Evolutionary conservation across 2,329 filamentous ascomycete genomes (phyloP), one percentile per base, ranked within the genome.

Genomic region (Penicillium sp.): DNA sequence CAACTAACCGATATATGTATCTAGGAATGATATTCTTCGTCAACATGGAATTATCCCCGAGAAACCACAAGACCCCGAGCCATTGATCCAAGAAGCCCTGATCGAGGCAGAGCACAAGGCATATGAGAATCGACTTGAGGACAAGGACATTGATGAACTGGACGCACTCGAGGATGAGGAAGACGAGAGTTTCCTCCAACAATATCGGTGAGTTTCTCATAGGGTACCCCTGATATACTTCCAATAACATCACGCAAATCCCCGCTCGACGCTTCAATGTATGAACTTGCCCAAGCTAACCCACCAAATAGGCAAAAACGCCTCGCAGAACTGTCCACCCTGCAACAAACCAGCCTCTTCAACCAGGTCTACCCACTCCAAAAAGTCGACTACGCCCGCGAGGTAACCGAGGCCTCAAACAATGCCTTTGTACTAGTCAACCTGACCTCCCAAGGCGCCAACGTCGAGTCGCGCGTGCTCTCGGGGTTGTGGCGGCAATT

Each of bases 21-120:
- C 50, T 59, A 96, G 91, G 91, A 98, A 98, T 70, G 93, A 98
- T 61, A 98, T 98, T 65, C 84, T 98, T 50, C 88, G 93, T 61
- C 95, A 95, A 71, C 90, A 98, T 76, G 89, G 90, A 58, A 80
- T 98, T 59, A 97, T 98, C 54, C 93, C 93, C n/a, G 91, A 97
- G 69, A 97, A 95, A 69, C 90, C 92, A 0, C 90, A 91, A 3
- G 95, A 92, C 40, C 93, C 93, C 2, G 96, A 93, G 2, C 90
- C 91, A 6, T 86, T 95, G 75, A 96, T 98, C 63, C 87, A 98
- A 73, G 92, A 97, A 76, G 93, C 93, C 3, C 82, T 98, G 41
- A 72, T 86, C 18, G 88, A 95, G 74, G 93, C 88, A 10, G 82
- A 88, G 50, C 78, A 84, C 61, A 78, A 95, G 54, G 91, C 91